A percentile compares a stretch with the other conserved stretches of the same genome.
Evolutionary conservation across 306 rosid genomes (phyloP).

Genomic region (Nissolia schottii): DNA sequence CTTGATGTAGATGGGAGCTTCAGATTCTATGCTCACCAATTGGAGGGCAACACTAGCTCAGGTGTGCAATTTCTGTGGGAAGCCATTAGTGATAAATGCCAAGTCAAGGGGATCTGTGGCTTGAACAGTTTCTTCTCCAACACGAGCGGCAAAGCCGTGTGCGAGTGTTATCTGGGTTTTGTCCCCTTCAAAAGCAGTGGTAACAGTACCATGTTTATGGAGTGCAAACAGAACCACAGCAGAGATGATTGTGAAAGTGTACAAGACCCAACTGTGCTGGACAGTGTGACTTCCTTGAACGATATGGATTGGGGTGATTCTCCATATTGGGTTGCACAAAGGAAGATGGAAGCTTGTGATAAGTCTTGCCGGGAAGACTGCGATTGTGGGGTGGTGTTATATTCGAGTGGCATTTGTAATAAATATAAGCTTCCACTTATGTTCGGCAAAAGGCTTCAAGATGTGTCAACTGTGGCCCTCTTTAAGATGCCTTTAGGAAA

Average conservation of each 20-base stretch:
- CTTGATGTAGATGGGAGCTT: constrained; percentile 10
- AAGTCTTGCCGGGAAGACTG: constrained; percentile 27
- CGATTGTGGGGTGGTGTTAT: constrained; percentile 21
- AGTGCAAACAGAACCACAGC: background rate
- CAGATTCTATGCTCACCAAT: constrained; percentile 15
- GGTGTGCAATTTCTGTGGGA: background rate
- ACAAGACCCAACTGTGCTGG: background rate
- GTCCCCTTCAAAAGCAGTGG: background rate
- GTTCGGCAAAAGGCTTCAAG: background rate
- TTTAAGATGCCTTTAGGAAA: constrained; percentile 6
- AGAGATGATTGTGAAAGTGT: constrained; percentile 16
- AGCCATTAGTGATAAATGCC: background rate
- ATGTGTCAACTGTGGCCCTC: background rate
- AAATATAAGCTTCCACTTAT: constrained; percentile 28
- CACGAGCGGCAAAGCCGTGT: background rate
- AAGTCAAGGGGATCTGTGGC: constrained; percentile 29
- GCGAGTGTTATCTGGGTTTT: constrained; percentile 35
- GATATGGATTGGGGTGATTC: background rate
- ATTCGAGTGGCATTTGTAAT: background rate
- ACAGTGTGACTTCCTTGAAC: background rate
- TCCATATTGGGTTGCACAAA: background rate
- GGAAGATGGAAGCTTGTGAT: constrained; percentile 18
- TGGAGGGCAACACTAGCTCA: background rate
- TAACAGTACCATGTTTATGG: background rate
- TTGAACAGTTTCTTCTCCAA: constrained; percentile 31